Evolutionary conservation across 2,329 filamentous ascomycete genomes (phyloP).

Genomic region (Cryphonectria nitschkei): DNA sequence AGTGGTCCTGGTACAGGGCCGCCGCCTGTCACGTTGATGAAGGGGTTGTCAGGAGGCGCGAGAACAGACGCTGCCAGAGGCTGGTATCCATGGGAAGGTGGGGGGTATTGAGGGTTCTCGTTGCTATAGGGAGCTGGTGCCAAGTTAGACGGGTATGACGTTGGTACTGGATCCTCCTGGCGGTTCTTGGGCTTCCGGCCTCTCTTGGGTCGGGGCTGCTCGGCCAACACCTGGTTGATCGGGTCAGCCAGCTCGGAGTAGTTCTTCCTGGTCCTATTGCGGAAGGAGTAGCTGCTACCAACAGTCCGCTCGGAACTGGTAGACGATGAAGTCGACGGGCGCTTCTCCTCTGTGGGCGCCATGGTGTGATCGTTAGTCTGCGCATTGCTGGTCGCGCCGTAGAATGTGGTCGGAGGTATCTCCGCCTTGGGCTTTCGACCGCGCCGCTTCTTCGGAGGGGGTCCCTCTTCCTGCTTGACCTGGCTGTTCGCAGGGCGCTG

Average conservation of each 20-base stretch:
- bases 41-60: slow-evolving; percentile 26
- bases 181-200: slow-evolving; percentile 29
- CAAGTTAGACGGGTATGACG: slow-evolving; percentile 24
- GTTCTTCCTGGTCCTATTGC: slow-evolving; percentile 58
- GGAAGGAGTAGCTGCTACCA: slow-evolving; percentile 57
- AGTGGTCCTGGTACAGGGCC: slow-evolving; percentile 25
- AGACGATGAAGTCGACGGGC: slow-evolving; percentile 58
- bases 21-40: slow-evolving; percentile 29
- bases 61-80: slow-evolving; percentile 15
- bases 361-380: slow-evolving; percentile 40
- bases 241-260: slow-evolving; percentile 55
- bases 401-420: slow-evolving; percentile 35
- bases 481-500: background rate
- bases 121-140: background rate
- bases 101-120: background rate
- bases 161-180: slow-evolving; percentile 22
- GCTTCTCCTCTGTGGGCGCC: slow-evolving; percentile 49
- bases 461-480: slow-evolving; percentile 26
- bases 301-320: slow-evolving; percentile 53
- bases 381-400: slow-evolving; percentile 36
- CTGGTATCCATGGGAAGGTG: slow-evolving; percentile 17
- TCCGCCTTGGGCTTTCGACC: slow-evolving; percentile 30
- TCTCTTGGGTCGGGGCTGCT: slow-evolving; percentile 41
- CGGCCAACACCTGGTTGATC: slow-evolving; percentile 42
- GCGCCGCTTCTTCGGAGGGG: slow-evolving; percentile 32